Conservation (phyloP, 441 rosid genomes). For the Arabidopsis lyrata region DNA sequence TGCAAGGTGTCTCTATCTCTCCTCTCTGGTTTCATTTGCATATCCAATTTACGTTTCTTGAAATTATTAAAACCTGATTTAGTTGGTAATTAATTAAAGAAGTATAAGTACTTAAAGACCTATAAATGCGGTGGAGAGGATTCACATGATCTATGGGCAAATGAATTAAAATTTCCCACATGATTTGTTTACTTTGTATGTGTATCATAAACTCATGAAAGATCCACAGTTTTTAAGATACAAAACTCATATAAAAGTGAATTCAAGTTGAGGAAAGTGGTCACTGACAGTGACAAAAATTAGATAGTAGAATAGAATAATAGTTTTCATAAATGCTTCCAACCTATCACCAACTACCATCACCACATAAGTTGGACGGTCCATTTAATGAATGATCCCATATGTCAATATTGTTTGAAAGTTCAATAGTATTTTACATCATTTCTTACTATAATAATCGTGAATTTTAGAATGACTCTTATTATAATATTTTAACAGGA, state of each 20-base stretch:
- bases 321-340: conserved; percentile 41
- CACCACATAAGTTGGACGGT: conserved; percentile 41
- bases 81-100: background rate
- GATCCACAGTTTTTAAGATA: background rate
- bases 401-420: background rate
- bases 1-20: too few relatives aligned
- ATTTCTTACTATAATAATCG: background rate
- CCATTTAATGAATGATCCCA: conserved; percentile 38
- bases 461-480: background rate
- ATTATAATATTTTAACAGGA: conserved; percentile 56
- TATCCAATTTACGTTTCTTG: conserved; percentile 1
- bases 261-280: background rate
- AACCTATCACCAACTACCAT: conserved; percentile 34
- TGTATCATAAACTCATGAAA: conserved; percentile 14
- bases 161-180: background rate
- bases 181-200: conserved; percentile 1
- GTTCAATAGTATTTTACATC: background rate
- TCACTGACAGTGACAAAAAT: conserved; percentile 11
- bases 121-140: conserved; percentile 1
- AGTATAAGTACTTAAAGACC: background rate
- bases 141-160: conserved; percentile 15
- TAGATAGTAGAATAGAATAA: conserved; percentile 10
- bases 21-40: too few relatives aligned
- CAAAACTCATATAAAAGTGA: background rate
- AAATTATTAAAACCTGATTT: conserved; percentile 10